These are phyloP conservation scores for Backusella tuberculispora DNA, from an alignment of 192 early-diverging fungal species.

Conservation along the genomic window DNA sequence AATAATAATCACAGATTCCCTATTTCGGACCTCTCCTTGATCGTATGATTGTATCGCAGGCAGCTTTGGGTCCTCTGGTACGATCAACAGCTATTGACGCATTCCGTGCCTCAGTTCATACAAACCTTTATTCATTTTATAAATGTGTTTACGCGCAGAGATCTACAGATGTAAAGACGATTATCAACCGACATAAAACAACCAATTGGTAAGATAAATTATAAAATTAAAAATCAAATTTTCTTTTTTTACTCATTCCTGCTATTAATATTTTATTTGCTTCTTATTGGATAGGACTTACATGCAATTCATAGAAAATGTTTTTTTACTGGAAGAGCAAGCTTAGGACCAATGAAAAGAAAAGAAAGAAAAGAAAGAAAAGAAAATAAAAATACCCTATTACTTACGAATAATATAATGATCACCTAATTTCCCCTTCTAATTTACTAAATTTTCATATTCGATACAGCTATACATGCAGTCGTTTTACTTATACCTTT, in stretches of 20 bases:
- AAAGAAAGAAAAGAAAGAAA: not conserved
- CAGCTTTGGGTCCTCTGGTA: conserved; percentile 75
- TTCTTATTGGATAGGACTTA: conserved; percentile 33
- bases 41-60: conserved; percentile 77
- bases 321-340: conserved; percentile 40
- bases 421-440: conserved; percentile 3
- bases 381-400: not conserved
- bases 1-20: conserved; percentile 50
- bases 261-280: not conserved
- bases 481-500: not conserved
- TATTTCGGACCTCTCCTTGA: conserved; percentile 87
- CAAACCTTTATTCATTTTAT: conserved; percentile 43
- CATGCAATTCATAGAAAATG: conserved; percentile 39
- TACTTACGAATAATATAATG: not conserved
- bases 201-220: conserved; percentile 47
- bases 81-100: conserved; percentile 85
- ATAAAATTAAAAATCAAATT: not conserved
- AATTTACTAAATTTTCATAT: conserved; percentile 2
- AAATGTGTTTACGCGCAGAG: conserved; percentile 65
- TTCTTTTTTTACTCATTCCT: not conserved
- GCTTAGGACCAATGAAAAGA: not conserved
- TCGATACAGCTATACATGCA: not conserved
- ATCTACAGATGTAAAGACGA: conserved; percentile 58
- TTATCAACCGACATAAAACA: conserved; percentile 59
- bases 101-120: conserved; percentile 47